Conservation (phyloP, 192 early-diverging fungal genomes). For the Mortierella claussenii region DNA sequence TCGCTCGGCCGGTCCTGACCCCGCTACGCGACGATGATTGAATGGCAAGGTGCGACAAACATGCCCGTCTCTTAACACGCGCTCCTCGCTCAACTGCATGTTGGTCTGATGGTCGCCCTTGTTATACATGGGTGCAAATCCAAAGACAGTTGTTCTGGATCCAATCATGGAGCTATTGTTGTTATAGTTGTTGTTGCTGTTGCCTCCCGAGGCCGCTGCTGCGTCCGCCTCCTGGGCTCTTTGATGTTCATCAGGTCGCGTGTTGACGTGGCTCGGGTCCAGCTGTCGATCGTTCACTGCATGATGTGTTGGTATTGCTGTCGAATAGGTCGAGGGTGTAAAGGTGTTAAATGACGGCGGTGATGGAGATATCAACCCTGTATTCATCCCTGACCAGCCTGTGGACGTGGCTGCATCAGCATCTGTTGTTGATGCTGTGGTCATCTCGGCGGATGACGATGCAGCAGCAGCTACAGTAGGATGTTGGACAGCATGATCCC, state of each 20-base stretch:
- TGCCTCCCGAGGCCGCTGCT: background rate
- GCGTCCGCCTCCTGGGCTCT: background rate
- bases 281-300: background rate
- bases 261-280: constrained; percentile 8
- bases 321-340: constrained; percentile 8
- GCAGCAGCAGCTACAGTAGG: too few species aligned
- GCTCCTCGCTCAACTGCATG: constrained; percentile 1
- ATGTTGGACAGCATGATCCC: too few species aligned
- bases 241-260: background rate
- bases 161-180: constrained; percentile 9
- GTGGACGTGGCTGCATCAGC: too few species aligned
- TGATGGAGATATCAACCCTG: background rate
- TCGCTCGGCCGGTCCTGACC: background rate
- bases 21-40: background rate
- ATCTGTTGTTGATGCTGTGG: too few species aligned
- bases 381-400: background rate
- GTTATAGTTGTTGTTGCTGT: background rate
- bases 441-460: too few species aligned
- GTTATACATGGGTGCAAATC: constrained; percentile 23
- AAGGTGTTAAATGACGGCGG: constrained; percentile 4
- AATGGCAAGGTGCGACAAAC: background rate
- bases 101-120: constrained; percentile 8
- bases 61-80: constrained; percentile 1
- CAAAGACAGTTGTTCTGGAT: constrained; percentile 23
- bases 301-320: background rate